Evolutionary conservation across 2,329 filamentous ascomycete species (phyloP).

Genomic region (Trichophyton benhamiae): DNA sequence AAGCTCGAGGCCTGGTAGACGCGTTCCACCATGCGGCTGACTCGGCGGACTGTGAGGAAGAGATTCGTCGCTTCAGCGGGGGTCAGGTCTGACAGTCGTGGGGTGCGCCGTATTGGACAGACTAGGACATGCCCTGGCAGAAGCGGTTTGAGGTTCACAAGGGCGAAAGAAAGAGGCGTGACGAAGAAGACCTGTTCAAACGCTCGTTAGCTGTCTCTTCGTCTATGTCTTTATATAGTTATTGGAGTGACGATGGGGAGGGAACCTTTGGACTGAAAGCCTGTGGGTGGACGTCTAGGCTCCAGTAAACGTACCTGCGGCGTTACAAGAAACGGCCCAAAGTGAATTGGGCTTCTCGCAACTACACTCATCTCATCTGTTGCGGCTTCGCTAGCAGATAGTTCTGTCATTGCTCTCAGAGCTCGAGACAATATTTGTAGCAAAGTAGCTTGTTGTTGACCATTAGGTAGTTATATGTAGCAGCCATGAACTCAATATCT

Average conservation of each 20-base stretch:
- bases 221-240: too few species aligned
- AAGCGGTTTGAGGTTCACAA: constrained; percentile 92
- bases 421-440: too few species aligned
- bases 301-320: constrained; percentile 45
- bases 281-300: too few species aligned
- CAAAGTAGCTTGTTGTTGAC: too few species aligned
- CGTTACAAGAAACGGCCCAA: constrained; percentile 66
- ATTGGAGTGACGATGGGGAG: too few species aligned
- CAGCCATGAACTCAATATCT: too few species aligned
- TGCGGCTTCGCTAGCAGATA: neutral
- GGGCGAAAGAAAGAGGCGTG: constrained; percentile 66
- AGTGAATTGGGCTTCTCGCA: constrained; percentile 42
- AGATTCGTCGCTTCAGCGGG: constrained; percentile 66
- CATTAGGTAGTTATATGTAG: too few species aligned
- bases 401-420: neutral
- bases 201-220: neutral
- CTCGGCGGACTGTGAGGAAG: constrained; percentile 72
- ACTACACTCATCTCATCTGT: neutral
- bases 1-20: constrained; percentile 58
- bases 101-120: constrained; percentile 58
- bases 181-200: constrained; percentile 64
- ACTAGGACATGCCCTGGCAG: constrained; percentile 88
- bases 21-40: constrained; percentile 61
- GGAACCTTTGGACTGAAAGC: too few species aligned
- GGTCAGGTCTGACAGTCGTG: constrained; percentile 63